Conservation (phyloP, 2,329 filamentous ascomycete species). For the Phoma sp. region DNA sequence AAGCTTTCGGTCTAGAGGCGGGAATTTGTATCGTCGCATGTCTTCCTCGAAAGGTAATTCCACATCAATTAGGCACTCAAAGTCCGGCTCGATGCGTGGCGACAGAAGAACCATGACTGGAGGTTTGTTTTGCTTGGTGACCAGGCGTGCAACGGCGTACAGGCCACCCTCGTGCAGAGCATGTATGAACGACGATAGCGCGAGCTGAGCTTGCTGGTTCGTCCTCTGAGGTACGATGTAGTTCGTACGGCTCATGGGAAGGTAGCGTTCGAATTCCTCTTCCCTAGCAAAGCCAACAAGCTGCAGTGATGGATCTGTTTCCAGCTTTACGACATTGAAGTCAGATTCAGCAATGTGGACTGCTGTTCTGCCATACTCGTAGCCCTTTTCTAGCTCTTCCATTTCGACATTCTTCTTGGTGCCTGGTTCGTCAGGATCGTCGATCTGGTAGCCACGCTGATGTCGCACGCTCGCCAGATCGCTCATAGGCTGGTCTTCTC, state of each 20-base stretch:
- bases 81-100: conserved; percentile 77
- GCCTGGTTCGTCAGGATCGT: conserved; percentile 74
- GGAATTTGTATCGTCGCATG: conserved; percentile 86
- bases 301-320: conserved; percentile 76
- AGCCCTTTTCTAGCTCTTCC: conserved; percentile 89
- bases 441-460: conserved; percentile 79
- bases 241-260: conserved; percentile 82
- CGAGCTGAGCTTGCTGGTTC: conserved; percentile 82
- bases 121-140: conserved; percentile 81
- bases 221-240: conserved; percentile 77
- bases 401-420: conserved; percentile 82
- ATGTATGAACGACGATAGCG: conserved; percentile 87
- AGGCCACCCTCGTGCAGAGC: conserved; percentile 84
- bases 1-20: conserved; percentile 83
- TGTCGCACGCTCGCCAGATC: conserved; percentile 74
- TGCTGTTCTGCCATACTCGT: conserved; percentile 89
- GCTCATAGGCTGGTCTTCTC: conserved; percentile 45
- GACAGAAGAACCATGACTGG: conserved; percentile 79
- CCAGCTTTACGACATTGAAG: conserved; percentile 84
- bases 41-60: conserved; percentile 95
- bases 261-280: conserved; percentile 80
- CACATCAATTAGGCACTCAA: conserved; percentile 87
- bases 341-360: conserved; percentile 89
- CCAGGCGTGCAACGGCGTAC: conserved; percentile 85
- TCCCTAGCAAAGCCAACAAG: conserved; percentile 85